Percentiles rank a stretch among this genome's conserved stretches.
Conservation (phyloP, 257 asterid species). For the Parsonsia alboflavescens region DNA sequence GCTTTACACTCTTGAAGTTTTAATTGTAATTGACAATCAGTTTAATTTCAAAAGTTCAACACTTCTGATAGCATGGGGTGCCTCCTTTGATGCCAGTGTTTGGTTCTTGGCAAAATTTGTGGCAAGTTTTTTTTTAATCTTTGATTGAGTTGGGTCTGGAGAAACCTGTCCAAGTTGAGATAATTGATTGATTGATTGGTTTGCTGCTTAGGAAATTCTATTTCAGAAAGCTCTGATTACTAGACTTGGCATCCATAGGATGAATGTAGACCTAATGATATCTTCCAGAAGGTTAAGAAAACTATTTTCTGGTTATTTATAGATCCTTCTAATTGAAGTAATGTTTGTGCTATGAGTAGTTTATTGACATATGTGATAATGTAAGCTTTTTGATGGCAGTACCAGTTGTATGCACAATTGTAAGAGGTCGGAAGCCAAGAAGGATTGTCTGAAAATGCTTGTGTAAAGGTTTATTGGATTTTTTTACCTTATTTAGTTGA, state of each 20-base stretch:
- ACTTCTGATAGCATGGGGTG: background rate
- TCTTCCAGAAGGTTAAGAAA: background rate
- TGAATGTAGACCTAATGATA: background rate
- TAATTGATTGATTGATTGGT: background rate
- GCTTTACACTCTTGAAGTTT: background rate
- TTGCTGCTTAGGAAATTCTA: background rate
- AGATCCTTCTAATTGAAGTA: background rate
- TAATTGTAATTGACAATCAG: background rate
- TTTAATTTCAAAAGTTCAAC: background rate
- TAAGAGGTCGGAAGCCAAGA: background rate
- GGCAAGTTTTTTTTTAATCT: background rate
- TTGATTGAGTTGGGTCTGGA: background rate
- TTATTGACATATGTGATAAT: background rate
- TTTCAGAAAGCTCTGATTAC: background rate
- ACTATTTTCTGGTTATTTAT: background rate
- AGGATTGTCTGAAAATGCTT: background rate
- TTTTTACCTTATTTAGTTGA: background rate
- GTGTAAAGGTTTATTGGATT: background rate
- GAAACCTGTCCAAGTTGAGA: background rate
- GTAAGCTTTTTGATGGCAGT: background rate
- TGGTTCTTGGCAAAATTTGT: background rate
- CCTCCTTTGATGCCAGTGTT: background rate
- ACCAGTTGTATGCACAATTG: background rate
- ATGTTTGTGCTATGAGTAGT: background rate
- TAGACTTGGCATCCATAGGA: background rate